Evolutionary conservation across 2,329 filamentous ascomycete species (phyloP), one percentile per base, ranked within the genome.

Genomic region (Cladobotryum protrusum): DNA sequence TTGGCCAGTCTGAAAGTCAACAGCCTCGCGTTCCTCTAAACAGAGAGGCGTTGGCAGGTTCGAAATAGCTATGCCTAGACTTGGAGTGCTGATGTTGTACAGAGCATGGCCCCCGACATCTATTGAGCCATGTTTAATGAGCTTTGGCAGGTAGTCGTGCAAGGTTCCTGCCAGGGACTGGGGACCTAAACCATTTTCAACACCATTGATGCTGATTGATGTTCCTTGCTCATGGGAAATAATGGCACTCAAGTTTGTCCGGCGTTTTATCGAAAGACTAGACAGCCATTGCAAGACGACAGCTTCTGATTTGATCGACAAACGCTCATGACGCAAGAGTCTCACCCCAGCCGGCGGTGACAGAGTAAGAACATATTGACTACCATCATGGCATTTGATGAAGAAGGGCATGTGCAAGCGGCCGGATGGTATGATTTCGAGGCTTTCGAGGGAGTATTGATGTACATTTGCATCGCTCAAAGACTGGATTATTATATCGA

Each of bases 1-100:
- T 13, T 63, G 64, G 5, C 78, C 78, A 34, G 67, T 66, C 50
- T 81, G 75, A 49, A 68, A 73, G 46, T 79, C 68, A 33, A 79
- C 57, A 1, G 56, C 47, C 20, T 53, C 61, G 14, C 67, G 67
- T 52, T 77, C 69, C 1, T 57, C 36, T 4, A 43, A 43, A 1
- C 62, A 66, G 11, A 76, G 59, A 0, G 69, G 61, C 2, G 52
- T 55, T 4, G 59, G 44, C 2, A 75, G 57, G 2, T 63, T 56
- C 5, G 69, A 61, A n/a, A 79, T 59, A 1, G 69, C 56, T 1
- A 59, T 59, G 4, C 74, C 75, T 29, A 51, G 55, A 1, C 65
- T 61, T 13, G 70, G 68, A 14, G 62, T 61, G 44, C 70, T 70
- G 36, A 80, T 58, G 54, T 68, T 74, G 58, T 72, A 78, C 14